Conservation (phyloP, 805 yeast species). For the Kuraishia hungarica region DNA sequence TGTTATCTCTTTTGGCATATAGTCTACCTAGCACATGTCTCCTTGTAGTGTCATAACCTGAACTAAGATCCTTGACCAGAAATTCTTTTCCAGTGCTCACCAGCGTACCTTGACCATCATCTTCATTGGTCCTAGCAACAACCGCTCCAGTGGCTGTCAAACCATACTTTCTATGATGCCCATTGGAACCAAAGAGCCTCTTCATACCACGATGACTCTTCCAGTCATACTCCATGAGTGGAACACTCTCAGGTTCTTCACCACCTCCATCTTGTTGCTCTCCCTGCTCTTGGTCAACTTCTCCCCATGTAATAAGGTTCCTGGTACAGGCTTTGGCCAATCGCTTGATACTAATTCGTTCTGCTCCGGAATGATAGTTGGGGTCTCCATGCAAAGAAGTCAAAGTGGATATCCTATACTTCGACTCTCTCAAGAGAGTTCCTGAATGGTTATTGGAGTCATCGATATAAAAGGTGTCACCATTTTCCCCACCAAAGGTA, state of each 20-base stretch:
- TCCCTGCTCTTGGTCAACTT: neutral
- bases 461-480: neutral
- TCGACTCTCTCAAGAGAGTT: neutral
- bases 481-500: neutral
- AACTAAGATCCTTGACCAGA: neutral
- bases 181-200: neutral
- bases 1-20: neutral
- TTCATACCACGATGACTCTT: slow-evolving; percentile 13
- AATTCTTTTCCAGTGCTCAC: no score
- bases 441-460: neutral
- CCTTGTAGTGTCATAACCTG: neutral
- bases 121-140: neutral
- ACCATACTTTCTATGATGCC: neutral
- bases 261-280: neutral
- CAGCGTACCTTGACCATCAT: no score
- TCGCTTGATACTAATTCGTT: neutral
- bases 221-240: slow-evolving; percentile 2
- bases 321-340: neutral
- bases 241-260: neutral
- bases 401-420: neutral
- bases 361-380: neutral
- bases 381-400: neutral
- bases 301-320: neutral
- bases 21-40: neutral
- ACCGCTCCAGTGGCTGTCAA: neutral